Evolutionary conservation across 2,329 filamentous ascomycete genomes (phyloP).

Genomic region (Apiospora malaysiana): DNA sequence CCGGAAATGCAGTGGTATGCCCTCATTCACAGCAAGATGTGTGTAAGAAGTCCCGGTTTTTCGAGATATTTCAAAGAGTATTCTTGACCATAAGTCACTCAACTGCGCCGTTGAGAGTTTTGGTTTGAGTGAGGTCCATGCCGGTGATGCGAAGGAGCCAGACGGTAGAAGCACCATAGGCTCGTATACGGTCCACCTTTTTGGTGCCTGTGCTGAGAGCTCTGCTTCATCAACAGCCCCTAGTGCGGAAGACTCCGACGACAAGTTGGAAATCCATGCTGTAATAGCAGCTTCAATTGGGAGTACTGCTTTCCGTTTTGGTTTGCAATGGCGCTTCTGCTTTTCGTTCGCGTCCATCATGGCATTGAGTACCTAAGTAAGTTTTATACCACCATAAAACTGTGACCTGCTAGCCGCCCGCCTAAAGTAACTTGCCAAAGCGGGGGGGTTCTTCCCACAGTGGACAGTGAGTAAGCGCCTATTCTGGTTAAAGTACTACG

Average conservation of each 20-base stretch:
- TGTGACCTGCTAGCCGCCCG: neutral
- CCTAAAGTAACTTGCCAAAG: neutral
- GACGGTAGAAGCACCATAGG: slow-evolving; percentile 66
- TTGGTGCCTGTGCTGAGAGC: slow-evolving; percentile 53
- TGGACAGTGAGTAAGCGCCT: neutral
- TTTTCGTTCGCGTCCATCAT: neutral
- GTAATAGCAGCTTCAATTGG: slow-evolving; percentile 30
- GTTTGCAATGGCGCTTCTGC: neutral
- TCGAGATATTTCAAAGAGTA: slow-evolving; percentile 54
- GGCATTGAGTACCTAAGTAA: neutral
- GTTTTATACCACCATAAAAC: neutral
- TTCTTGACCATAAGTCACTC: slow-evolving; percentile 51
- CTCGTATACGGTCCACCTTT: slow-evolving; percentile 65
- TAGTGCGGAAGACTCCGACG: neutral
- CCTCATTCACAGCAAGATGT: slow-evolving; percentile 65
- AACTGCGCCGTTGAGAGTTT: neutral
- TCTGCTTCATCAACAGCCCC: neutral
- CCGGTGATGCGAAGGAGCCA: slow-evolving; percentile 56
- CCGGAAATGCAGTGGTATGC: slow-evolving; percentile 56
- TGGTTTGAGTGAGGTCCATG: slow-evolving; percentile 48
- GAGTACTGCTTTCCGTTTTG: slow-evolving; percentile 23
- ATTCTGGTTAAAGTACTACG: too few relatives aligned
- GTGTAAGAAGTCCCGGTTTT: slow-evolving; percentile 51
- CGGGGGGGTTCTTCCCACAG: neutral
- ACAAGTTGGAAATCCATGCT: slow-evolving; percentile 24